These are phyloP conservation scores for Ampelomyces quisqualis DNA, from an alignment of 2,329 filamentous ascomycete species.

Conservation along the genomic window DNA sequence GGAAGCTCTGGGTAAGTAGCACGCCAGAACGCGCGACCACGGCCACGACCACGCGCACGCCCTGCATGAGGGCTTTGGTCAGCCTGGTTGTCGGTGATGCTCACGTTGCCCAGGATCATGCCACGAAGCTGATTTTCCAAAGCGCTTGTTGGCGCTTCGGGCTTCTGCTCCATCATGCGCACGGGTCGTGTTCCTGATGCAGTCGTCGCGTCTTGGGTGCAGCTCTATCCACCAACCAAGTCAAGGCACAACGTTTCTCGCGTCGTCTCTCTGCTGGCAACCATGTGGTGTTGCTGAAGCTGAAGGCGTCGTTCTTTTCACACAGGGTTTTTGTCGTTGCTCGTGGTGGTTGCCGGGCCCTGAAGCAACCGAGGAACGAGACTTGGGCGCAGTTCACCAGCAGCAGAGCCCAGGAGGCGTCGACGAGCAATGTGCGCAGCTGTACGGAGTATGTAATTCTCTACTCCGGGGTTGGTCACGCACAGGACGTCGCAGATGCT, in stretches of 20 bases:
- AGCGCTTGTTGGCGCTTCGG: slow-evolving; percentile 11
- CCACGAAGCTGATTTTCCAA: slow-evolving; percentile 59
- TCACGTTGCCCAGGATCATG: slow-evolving; percentile 60
- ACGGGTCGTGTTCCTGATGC: no score
- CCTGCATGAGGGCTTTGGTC: slow-evolving; percentile 17
- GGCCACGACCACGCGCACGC: slow-evolving; percentile 24
- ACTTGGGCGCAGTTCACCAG: no score
- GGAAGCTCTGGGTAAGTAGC: slow-evolving; percentile 9
- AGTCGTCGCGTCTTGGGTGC: no score
- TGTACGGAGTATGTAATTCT: no score
- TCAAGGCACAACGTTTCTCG: no score
- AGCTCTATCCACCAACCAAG: background rate
- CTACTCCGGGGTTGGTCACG: background rate
- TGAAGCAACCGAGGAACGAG: no score
- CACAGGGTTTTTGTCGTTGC: no score
- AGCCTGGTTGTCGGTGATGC: slow-evolving; percentile 22
- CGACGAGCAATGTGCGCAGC: background rate
- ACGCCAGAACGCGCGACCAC: slow-evolving; percentile 18
- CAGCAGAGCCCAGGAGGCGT: no score
- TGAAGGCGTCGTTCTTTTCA: no score
- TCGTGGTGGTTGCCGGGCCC: no score
- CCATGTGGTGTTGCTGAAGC: no score
- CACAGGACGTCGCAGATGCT: background rate
- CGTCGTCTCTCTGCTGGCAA: no score
- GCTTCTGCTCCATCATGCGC: slow-evolving; percentile 21